Percentiles rank a stretch among this genome's conserved stretches.
phyloP scores from a whole-genome alignment of 2,329 filamentous ascomycete species.

The Sclerotinia sclerotiorum region DNA sequence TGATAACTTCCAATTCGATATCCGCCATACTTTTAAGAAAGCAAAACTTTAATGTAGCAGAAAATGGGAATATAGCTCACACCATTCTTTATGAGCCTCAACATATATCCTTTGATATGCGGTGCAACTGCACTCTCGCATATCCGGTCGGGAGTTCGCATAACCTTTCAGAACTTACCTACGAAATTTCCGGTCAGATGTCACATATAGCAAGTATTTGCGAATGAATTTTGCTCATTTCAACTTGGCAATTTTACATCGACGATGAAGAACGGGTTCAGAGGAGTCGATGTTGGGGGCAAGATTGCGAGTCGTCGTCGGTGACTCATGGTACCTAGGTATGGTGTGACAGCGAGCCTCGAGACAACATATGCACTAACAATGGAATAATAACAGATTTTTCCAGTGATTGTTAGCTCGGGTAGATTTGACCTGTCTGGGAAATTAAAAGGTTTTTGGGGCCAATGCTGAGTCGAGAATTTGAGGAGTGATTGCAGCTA shows the following conservation, averaged over 20 bases:
- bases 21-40: background rate
- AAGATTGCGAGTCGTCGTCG: too few relatives aligned
- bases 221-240: background rate
- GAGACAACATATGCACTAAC: too few relatives aligned
- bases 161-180: background rate
- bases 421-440: too few relatives aligned
- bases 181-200: background rate
- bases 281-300: too few relatives aligned
- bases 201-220: background rate
- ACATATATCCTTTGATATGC: background rate
- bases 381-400: too few relatives aligned
- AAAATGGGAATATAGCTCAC: background rate
- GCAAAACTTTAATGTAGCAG: background rate
- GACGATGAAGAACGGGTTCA: background rate
- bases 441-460: too few relatives aligned
- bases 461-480: too few relatives aligned
- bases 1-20: background rate
- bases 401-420: too few relatives aligned
- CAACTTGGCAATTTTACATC: too few relatives aligned
- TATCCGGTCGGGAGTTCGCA: background rate
- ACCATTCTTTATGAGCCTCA: background rate
- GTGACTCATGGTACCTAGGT: too few relatives aligned
- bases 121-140: background rate
- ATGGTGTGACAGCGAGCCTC: too few relatives aligned
- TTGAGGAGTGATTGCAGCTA: too few relatives aligned